Evolutionary conservation across 2,329 filamentous ascomycete genomes (phyloP).

Genomic region (Aspergillus sp.): DNA sequence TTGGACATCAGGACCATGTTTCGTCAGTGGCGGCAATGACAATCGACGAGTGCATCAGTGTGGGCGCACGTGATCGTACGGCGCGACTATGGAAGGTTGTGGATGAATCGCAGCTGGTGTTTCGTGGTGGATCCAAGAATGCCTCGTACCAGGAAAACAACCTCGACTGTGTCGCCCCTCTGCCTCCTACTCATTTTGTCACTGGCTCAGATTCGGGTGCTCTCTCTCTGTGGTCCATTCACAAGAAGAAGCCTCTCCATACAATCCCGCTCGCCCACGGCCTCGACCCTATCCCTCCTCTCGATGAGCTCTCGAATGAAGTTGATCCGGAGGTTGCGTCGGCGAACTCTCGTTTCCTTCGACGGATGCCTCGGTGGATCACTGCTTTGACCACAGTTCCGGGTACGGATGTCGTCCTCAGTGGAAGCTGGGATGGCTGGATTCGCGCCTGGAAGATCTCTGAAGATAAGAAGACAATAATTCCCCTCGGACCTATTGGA

Average conservation of each 20-base stretch:
- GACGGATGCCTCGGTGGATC: conserved; percentile 75
- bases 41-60: conserved; percentile 85
- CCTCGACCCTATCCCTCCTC: conserved; percentile 68
- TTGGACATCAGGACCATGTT: conserved; percentile 91
- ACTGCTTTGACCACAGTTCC: conserved; percentile 84
- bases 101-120: conserved; percentile 93
- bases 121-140: conserved; percentile 69
- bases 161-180: conserved; percentile 87
- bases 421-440: conserved; percentile 90
- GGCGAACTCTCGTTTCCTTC: conserved; percentile 47
- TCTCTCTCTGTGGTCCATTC: conserved; percentile 80
- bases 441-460: conserved; percentile 82
- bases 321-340: conserved; percentile 58
- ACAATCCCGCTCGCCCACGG: conserved; percentile 81
- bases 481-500: conserved; percentile 68
- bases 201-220: conserved; percentile 91
- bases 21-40: conserved; percentile 79
- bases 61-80: conserved; percentile 86
- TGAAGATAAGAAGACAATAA: conserved; percentile 76
- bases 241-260: conserved; percentile 93
- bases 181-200: conserved; percentile 88
- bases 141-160: conserved; percentile 67
- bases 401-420: conserved; percentile 86
- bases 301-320: conserved; percentile 72
- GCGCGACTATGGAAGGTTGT: conserved; percentile 94